phyloP scores from a whole-genome alignment of 108 stramenopile genomes.

The Nannochloropsis granulata region DNA sequence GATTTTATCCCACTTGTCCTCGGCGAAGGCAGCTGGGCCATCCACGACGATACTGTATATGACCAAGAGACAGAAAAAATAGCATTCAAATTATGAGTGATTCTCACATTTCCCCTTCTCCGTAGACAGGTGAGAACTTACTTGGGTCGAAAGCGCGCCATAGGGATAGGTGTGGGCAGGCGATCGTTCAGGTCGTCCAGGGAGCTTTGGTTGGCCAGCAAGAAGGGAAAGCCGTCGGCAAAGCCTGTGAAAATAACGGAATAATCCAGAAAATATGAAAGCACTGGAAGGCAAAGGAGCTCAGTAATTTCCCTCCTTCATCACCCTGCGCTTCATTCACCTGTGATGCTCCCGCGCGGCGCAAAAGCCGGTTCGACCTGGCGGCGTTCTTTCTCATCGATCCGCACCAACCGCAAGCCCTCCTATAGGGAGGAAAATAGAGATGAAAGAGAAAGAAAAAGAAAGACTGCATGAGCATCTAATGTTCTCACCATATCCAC shows the following conservation, averaged over 20 bases:
- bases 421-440: not conserved
- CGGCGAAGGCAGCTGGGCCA: constrained; percentile 27
- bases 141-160: constrained; percentile 48
- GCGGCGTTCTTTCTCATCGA: constrained; percentile 2
- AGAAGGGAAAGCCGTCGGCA: constrained; percentile 42
- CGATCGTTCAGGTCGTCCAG: constrained; percentile 39
- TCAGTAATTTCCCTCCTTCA: not conserved
- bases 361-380: not conserved
- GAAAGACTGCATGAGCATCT: no score
- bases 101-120: not conserved
- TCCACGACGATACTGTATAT: constrained; percentile 34
- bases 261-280: not conserved
- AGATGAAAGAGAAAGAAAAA: no score
- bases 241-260: constrained; percentile 26
- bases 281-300: not conserved
- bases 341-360: not conserved
- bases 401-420: constrained; percentile 36
- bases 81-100: not conserved
- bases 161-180: constrained; percentile 16
- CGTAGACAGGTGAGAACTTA: not conserved
- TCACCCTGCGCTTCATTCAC: not conserved
- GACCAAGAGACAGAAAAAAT: not conserved
- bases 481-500: not conserved
- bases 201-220: constrained; percentile 30
- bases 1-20: constrained; percentile 37